These are phyloP conservation scores for Omphalea diandra DNA, from an alignment of 441 rosid genomes.

Conservation along the genomic window DNA sequence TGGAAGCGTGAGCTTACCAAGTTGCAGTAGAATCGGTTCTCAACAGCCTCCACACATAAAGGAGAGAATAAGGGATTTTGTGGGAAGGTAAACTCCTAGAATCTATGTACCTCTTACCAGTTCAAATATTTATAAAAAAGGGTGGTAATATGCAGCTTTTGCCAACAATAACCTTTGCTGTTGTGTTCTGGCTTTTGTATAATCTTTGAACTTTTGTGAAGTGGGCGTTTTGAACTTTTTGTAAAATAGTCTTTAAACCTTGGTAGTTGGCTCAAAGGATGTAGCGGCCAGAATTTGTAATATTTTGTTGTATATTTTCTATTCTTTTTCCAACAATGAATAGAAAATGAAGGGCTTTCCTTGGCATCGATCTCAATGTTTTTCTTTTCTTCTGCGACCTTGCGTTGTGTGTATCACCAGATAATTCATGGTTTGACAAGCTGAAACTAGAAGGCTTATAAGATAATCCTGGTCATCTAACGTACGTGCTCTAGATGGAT, in stretches of 20 bases:
- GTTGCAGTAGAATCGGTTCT: conserved; percentile 21
- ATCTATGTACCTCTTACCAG: background rate
- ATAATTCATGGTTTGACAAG: background rate
- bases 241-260: conserved; percentile 3
- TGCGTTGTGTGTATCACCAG: background rate
- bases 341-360: background rate
- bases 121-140: background rate
- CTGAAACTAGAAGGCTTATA: background rate
- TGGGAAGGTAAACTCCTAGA: conserved; percentile 27
- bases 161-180: conserved; percentile 13
- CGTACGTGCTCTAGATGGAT: no score
- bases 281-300: background rate
- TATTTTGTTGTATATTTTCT: background rate
- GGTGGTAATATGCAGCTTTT: background rate
- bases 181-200: background rate
- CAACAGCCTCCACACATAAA: conserved; percentile 27
- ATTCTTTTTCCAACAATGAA: background rate
- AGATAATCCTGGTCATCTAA: background rate
- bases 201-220: background rate
- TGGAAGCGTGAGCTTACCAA: conserved; percentile 30
- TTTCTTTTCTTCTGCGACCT: background rate
- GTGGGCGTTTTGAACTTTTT: no score
- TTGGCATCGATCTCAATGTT: no score
- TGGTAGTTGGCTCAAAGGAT: conserved; percentile 1
- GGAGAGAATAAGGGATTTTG: conserved; percentile 23